phyloP scores from a whole-genome alignment of 441 rosid genomes.

The Syzygium malaccense region DNA sequence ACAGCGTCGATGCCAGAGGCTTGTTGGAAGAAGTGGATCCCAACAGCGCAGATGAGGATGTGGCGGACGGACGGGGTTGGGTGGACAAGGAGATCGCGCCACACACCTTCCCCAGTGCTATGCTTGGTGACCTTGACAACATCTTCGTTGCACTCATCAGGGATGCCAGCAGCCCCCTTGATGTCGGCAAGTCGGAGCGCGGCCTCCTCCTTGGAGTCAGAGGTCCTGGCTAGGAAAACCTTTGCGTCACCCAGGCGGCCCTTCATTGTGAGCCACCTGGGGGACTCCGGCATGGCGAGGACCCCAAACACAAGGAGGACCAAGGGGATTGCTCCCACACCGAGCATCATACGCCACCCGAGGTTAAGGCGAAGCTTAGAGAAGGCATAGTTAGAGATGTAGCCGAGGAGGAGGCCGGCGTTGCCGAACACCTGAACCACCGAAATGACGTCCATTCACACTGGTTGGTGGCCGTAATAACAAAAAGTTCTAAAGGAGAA shows the following conservation, averaged over 20 bases:
- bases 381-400: background rate
- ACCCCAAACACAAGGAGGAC: background rate
- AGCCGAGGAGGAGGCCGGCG: background rate
- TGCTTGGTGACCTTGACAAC: background rate
- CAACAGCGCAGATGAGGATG: background rate
- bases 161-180: background rate
- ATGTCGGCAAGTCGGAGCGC: background rate
- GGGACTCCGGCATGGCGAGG: background rate
- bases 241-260: background rate
- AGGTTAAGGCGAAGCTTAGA: background rate
- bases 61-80: slow-evolving; percentile 5
- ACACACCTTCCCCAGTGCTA: background rate
- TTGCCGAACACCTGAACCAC: background rate
- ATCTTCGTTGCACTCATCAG: background rate
- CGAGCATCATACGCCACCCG: slow-evolving; percentile 1
- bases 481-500: no score
- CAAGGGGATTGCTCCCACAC: background rate
- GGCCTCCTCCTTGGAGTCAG: background rate
- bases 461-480: background rate
- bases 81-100: slow-evolving; percentile 2
- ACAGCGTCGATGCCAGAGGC: slow-evolving; percentile 5
- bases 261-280: background rate
- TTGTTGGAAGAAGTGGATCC: slow-evolving; percentile 12
- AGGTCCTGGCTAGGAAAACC: background rate
- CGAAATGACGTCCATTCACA: background rate